A percentile compares a stretch with the other conserved stretches of the same genome.
These are phyloP conservation scores for Endocarpon pusillum DNA, from an alignment of 495 filamentous ascomycete genomes.

Conservation along the genomic window DNA sequence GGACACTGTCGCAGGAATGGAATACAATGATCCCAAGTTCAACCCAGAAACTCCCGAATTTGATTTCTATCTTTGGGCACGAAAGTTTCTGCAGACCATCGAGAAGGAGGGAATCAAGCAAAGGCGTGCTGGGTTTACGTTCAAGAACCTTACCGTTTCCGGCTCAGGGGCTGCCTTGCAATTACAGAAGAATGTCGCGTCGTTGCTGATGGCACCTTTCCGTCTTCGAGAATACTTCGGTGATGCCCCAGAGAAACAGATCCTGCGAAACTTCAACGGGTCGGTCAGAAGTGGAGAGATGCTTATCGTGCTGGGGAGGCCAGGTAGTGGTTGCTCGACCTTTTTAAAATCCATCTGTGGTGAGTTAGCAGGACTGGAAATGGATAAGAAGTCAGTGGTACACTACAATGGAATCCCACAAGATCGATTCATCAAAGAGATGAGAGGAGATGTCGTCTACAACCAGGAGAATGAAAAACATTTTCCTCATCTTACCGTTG, in stretches of 20 bases:
- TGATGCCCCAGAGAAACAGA: conserved; percentile 20
- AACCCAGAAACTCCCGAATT: conserved; percentile 4
- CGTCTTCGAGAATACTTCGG: conserved; percentile 27
- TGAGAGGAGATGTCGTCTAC: conserved; percentile 48
- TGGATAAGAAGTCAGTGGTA: conserved; percentile 26
- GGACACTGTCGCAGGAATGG: no score
- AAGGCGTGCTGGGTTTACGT: conserved; percentile 24
- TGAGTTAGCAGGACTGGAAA: conserved; percentile 20
- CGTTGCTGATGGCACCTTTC: conserved; percentile 30
- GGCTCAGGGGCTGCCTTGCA: conserved; percentile 37
- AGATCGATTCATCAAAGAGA: conserved; percentile 36
- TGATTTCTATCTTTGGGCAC: conserved; percentile 4
- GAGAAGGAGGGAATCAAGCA: conserved; percentile 1
- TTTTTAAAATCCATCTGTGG: conserved; percentile 25
- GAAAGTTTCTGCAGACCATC: conserved; percentile 1
- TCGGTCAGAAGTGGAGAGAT: conserved; percentile 23
- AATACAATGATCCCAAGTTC: no score
- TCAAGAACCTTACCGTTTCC: conserved; percentile 35
- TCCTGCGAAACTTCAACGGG: conserved; percentile 25
- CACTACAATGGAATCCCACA: conserved; percentile 36
- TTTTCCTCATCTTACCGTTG: conserved; percentile 48
- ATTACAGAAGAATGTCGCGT: conserved; percentile 37
- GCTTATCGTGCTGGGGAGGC: conserved; percentile 26
- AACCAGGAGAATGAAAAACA: conserved; percentile 47
- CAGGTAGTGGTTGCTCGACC: conserved; percentile 28